Percentiles rank a stretch among this genome's conserved stretches.
Conservation (phyloP, 257 asterid genomes). For the Lantana camara region DNA sequence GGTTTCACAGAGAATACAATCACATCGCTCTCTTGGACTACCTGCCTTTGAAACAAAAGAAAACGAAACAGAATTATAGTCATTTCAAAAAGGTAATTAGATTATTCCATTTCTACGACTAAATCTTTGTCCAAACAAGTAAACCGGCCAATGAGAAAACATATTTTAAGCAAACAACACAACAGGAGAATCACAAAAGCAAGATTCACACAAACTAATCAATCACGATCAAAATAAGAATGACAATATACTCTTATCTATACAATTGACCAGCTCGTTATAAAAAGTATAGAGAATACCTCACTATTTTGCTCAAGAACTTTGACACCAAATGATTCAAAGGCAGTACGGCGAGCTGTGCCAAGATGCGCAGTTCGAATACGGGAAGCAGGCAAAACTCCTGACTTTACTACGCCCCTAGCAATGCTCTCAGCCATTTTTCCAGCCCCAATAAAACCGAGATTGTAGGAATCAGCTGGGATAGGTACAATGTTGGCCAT, state of each 20-base stretch:
- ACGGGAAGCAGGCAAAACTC: conserved; percentile 70
- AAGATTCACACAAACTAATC: no score
- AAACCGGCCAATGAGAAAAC: no score
- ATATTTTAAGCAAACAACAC: no score
- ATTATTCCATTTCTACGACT: no score
- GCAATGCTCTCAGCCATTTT: conserved; percentile 98
- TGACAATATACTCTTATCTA: no score
- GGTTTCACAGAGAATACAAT: conserved; percentile 90
- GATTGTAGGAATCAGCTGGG: conserved; percentile 64
- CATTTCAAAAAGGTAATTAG: background rate
- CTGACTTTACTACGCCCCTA: conserved; percentile 79
- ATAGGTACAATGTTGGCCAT: conserved; percentile 56
- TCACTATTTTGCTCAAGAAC: conserved; percentile 61
- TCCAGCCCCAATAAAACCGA: conserved; percentile 95
- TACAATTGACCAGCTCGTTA: no score
- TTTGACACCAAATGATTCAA: conserved; percentile 76
- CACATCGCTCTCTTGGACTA: conserved; percentile 84
- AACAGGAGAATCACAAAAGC: no score
- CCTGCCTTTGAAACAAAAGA: conserved; percentile 56
- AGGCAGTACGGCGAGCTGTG: conserved; percentile 66
- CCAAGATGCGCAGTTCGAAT: conserved; percentile 76
- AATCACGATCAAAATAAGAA: no score
- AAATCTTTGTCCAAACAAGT: no score
- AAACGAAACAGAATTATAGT: conserved; percentile 10
- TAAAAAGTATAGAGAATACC: conserved; percentile 42